Evolutionary conservation across 1,284 basidiomycete species (phyloP).

Genomic region (Trichosporon coremiiforme): DNA sequence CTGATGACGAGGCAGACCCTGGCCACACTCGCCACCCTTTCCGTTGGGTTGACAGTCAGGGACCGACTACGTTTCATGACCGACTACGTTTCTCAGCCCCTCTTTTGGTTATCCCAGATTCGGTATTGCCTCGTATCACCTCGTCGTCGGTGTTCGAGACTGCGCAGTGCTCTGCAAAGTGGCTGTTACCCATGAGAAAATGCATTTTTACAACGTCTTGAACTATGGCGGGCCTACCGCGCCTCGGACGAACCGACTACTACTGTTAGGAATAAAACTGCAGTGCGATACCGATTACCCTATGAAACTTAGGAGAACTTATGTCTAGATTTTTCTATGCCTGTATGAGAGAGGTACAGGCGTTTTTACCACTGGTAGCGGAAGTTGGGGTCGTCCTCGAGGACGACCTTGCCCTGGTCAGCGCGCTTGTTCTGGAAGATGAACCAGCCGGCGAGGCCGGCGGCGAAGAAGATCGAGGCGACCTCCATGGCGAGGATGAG

Average conservation of each 20-base stretch:
- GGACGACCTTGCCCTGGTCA: slow-evolving; percentile 26
- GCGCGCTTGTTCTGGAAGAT: slow-evolving; percentile 28
- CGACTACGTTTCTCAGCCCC: too few species aligned
- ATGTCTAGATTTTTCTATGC: slow-evolving; percentile 4
- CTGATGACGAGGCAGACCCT: not conserved
- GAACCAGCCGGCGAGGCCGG: slow-evolving; percentile 30
- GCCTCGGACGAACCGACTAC: not conserved
- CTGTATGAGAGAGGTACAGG: too few species aligned
- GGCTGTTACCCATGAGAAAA: not conserved
- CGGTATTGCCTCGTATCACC: too few species aligned
- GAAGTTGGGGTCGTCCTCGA: slow-evolving; percentile 28
- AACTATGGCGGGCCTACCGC: not conserved
- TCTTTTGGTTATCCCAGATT: not conserved
- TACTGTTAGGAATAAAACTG: not conserved
- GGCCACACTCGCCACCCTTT: not conserved
- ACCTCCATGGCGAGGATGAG: slow-evolving; percentile 41
- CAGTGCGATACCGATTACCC: not conserved
- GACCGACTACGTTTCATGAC: too few species aligned
- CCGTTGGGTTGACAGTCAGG: too few species aligned
- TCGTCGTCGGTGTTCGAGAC: not conserved
- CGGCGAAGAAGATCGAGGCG: slow-evolving; percentile 35
- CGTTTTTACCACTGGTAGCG: slow-evolving; percentile 23
- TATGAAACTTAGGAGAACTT: not conserved
- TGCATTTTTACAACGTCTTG: slow-evolving; percentile 12
- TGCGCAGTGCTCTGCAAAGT: not conserved